Evolutionary conservation across 805 yeast species (phyloP).

Genomic region (Jamesozyma jinghongensis): DNA sequence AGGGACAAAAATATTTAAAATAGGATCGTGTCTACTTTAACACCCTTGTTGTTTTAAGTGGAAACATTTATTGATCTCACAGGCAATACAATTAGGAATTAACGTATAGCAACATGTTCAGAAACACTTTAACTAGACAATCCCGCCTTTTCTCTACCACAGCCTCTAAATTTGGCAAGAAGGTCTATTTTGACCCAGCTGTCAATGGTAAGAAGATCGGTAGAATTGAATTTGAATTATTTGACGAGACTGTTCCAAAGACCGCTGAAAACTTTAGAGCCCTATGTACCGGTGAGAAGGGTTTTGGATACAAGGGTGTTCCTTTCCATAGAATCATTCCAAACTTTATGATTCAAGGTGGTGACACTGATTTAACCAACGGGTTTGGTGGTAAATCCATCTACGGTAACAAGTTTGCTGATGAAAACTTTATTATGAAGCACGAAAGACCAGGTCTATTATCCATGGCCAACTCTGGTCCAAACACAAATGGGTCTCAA

Average conservation of each 20-base stretch:
- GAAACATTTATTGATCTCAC: too few relatives aligned
- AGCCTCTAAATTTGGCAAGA: conserved; percentile 38
- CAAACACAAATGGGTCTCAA: conserved; percentile 87
- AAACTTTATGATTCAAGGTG: conserved; percentile 94
- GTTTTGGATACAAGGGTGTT: conserved; percentile 72
- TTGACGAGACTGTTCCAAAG: conserved; percentile 50
- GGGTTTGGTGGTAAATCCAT: conserved; percentile 92
- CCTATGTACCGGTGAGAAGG: conserved; percentile 84
- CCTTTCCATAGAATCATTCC: conserved; percentile 93
- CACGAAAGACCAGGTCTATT: conserved; percentile 76
- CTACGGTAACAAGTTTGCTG: conserved; percentile 58
- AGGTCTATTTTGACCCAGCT: conserved; percentile 50
- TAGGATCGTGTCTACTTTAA: too few relatives aligned
- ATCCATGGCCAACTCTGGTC: conserved; percentile 92
- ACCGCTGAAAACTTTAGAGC: conserved; percentile 78
- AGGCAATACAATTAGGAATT: too few relatives aligned
- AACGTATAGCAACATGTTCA: conserved; percentile 18
- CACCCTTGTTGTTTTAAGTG: too few relatives aligned
- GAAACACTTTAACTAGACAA: conserved; percentile 14
- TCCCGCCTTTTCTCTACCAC: conserved; percentile 46
- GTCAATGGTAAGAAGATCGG: conserved; percentile 40
- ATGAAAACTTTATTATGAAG: conserved; percentile 55
- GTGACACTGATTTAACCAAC: conserved; percentile 76
- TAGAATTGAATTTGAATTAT: conserved; percentile 30
- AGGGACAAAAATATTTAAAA: too few relatives aligned